Evolutionary conservation across 2,329 filamentous ascomycete species (phyloP), one percentile per base, ranked within the genome.

Genomic region (Aspergillus sp.): DNA sequence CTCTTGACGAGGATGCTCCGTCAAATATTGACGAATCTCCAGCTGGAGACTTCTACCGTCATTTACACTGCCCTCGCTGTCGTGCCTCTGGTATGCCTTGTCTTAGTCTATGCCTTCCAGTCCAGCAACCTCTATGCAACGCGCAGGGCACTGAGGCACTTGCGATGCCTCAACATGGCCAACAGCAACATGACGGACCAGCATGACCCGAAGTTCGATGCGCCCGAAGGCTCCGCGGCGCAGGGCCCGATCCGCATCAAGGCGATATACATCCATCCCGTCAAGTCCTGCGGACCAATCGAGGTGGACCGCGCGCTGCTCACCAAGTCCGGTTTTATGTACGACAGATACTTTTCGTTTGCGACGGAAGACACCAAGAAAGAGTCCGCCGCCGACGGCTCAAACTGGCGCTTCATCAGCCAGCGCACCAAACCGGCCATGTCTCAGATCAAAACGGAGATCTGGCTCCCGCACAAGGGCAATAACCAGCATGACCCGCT

Each of bases 341-440:
- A 41, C 15, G 45, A 48, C 29, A 29, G 45, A 32, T 48, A 39
- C 24, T 48, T 48, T 14, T 37, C 37, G 4, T 17, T 48, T 4
- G 45, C 45, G 12, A 35, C 40, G 4, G 45, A 46, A 10, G 20
- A 2, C 1, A 20, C 14, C 15, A 14, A 35, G 4, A 15, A 16
- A 5, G 30, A 35, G 19, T 5, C 17, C 4, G 13, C 13, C 10
- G 17, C 26, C 2, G 15, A 13, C 15, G n/a, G n/a, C n/a, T 29
- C 30, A 4, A 37, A 38, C 24, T 49, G 46, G 46, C 39, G 42
- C n/a, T 46, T 48, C 7, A 44, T 49, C 36, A 46, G 44, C 26
- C 46, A 49, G 31, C 44, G 46, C 13, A 48, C 46, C 2, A 48
- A 47, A 20, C 46, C 46, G 4, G 16, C 19, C 8, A 49, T 49